Evolutionary conservation across 306 rosid genomes (phyloP).

Genomic region (Comarum palustre): DNA sequence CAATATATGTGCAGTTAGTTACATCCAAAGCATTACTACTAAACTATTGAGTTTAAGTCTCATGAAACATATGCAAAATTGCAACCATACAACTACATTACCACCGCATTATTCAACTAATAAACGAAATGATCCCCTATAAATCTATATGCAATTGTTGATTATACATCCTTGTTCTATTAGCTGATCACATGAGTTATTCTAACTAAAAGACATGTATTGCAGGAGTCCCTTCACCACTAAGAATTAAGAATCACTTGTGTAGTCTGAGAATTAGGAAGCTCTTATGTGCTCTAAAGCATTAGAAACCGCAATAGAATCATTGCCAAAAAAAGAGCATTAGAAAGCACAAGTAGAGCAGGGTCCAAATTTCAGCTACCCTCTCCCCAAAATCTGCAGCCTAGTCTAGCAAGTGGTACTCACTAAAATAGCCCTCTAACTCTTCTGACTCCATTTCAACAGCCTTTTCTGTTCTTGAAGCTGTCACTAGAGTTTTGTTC

Average conservation of each 20-base stretch:
- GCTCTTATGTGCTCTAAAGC: not conserved
- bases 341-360: not conserved
- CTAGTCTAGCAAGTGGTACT: not conserved
- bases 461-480: constrained; percentile 3
- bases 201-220: not conserved
- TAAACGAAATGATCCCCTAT: not conserved
- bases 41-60: not conserved
- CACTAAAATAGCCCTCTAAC: not conserved
- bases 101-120: not conserved
- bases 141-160: not conserved
- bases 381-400: not conserved
- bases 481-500: constrained; percentile 7
- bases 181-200: not conserved
- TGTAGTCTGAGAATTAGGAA: not conserved
- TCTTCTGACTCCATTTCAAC: not conserved
- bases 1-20: not conserved
- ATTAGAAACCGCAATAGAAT: no score
- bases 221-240: not conserved
- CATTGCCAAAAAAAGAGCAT: no score
- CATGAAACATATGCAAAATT: not conserved
- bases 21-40: not conserved
- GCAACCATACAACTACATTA: not conserved
- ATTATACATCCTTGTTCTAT: not conserved
- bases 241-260: not conserved
- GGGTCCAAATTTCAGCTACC: not conserved